Base-by-base conservation (phyloP, 1,139 yeast genomes). In the Candida albicans region DNA sequence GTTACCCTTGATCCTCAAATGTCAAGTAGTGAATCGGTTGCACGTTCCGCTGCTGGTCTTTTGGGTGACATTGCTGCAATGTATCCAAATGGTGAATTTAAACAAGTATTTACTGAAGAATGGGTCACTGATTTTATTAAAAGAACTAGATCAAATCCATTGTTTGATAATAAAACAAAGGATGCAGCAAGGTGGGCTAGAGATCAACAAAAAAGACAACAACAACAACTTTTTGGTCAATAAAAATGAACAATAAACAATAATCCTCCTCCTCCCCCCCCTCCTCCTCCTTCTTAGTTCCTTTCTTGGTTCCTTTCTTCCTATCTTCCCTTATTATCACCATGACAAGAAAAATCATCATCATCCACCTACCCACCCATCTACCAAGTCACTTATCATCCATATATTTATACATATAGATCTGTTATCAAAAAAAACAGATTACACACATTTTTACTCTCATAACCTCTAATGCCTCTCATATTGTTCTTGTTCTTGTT, bases 141-240 rank as follows among this genome's bases (percentile, higher is more conserved):
- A 63, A 79, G 76, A 58, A 87, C 96, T 13, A 78, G 91, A 62
- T 60, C 79, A 39, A 84, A 82, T 60, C 75, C 77, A 47, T 56
- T 70, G 32, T 87, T 84, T 59, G 73, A 81, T 37, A 78, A 77
- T 51, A 70, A 77, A 45, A 89, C 97, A 9, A 82, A 80, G 61
- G 95, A 87, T 58, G 88, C 96, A 25, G 97, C 97, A 12, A 81
- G 91, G 67, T 93, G 98, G 97, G 97, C 98, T 10, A 81, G 95
- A 55, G 96, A 87, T 56, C 96, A 84, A 66, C 90, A 83, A 61
- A 83, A 81, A 68, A 68, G 75, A 48, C 85, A 81, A 36, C 44
- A 81, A 36, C 44, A 40, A 33, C 46, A 40, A 36, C 35, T 45
- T 33, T 40, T 45, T 44, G 46, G 48, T 29, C 35, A 26, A 40